A percentile compares a stretch with the other conserved stretches of the same genome.
Conservation (phyloP, 202 grass and related monocot species). For the Setaria italica region DNA sequence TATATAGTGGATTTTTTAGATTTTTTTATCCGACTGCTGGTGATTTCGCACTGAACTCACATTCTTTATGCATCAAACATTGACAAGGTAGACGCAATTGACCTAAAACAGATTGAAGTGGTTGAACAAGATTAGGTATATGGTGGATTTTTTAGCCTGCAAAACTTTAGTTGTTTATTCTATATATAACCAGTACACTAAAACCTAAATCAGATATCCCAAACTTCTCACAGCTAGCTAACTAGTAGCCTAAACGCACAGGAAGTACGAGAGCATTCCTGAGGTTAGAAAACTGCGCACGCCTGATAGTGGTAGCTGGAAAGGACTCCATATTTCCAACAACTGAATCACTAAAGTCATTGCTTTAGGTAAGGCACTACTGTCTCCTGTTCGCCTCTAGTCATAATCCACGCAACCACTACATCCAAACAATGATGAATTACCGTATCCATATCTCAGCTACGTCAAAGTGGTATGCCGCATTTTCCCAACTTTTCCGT, state of each 20-base stretch:
- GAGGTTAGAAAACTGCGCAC: background rate
- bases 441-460: background rate
- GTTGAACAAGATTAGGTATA: background rate
- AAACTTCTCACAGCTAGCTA: background rate
- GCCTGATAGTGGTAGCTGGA: slow-evolving; percentile 6
- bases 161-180: background rate
- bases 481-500: background rate
- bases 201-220: background rate
- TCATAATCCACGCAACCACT: slow-evolving; percentile 37
- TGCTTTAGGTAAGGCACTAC: slow-evolving; percentile 40
- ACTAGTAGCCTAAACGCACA: background rate
- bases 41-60: background rate
- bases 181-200: background rate
- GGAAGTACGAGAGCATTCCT: background rate
- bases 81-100: background rate
- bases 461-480: background rate
- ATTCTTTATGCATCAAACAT: background rate
- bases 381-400: background rate
- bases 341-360: slow-evolving; percentile 16
- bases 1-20: background rate
- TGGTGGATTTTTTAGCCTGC: background rate
- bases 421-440: background rate
- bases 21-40: background rate
- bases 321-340: slow-evolving; percentile 16
- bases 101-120: background rate